Conservation (phyloP, 2,329 filamentous ascomycete species). For the Aspergillus clavatus region DNA sequence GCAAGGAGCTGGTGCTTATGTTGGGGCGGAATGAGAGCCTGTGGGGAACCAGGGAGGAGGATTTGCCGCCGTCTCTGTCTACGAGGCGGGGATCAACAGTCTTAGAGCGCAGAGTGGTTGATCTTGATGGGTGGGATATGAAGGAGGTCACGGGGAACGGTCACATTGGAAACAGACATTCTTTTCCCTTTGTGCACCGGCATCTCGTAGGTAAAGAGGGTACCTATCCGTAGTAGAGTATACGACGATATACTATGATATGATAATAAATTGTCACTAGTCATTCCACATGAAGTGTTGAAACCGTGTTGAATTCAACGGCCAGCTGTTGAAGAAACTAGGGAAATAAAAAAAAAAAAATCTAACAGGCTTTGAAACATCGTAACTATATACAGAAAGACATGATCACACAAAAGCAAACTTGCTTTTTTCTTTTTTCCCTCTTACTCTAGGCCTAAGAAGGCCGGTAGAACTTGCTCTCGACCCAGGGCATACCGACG, state of each 20-base stretch:
- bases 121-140: neutral
- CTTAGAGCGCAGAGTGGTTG: neutral
- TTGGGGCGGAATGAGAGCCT: slow-evolving; percentile 58
- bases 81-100: neutral
- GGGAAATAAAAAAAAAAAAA: too few species aligned
- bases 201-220: neutral
- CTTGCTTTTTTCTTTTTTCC: too few species aligned
- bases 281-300: neutral
- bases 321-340: neutral
- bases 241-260: too few species aligned
- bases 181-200: neutral
- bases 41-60: slow-evolving; percentile 58
- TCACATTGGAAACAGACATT: neutral
- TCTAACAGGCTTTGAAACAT: neutral
- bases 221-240: neutral
- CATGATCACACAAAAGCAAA: slow-evolving; percentile 1
- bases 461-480: slow-evolving; percentile 64
- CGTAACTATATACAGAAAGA: slow-evolving; percentile 4
- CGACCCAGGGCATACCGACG: slow-evolving; percentile 83
- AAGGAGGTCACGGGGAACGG: neutral
- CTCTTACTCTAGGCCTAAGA: too few species aligned
- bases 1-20: slow-evolving; percentile 58
- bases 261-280: too few species aligned
- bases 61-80: slow-evolving; percentile 57
- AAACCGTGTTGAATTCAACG: neutral